A percentile compares a stretch with the other conserved stretches of the same genome.
Evolutionary conservation across 192 early-diverging fungal genomes (phyloP).

Genomic region (Fimicolochytrium jonesii): DNA sequence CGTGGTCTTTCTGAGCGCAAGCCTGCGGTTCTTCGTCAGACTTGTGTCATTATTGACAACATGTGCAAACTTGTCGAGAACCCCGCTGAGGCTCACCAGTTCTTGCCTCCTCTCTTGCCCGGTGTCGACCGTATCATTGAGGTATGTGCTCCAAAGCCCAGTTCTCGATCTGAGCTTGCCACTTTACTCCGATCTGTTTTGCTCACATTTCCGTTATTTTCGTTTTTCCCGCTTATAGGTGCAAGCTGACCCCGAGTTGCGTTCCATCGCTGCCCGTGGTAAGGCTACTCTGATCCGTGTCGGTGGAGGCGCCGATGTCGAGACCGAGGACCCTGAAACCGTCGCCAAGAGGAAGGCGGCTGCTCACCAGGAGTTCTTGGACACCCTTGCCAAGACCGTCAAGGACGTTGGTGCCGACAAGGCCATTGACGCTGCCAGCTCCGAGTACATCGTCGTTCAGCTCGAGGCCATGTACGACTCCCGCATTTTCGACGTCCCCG

Average conservation of each 20-base stretch:
- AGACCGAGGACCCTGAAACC: conserved; percentile 49
- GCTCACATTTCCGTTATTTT: too few relatives aligned
- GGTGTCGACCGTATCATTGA: conserved; percentile 74
- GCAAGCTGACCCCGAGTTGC: conserved; percentile 73
- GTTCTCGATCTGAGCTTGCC: too few relatives aligned
- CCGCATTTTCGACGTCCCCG: conserved; percentile 60
- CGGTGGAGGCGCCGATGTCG: conserved; percentile 54
- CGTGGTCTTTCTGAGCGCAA: conserved; percentile 68
- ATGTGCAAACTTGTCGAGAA: conserved; percentile 87
- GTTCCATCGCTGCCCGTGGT: conserved; percentile 64
- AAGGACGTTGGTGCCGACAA: conserved; percentile 45
- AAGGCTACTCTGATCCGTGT: conserved; percentile 65
- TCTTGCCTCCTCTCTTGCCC: conserved; percentile 74
- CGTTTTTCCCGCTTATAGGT: too few relatives aligned
- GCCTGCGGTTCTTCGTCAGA: conserved; percentile 68
- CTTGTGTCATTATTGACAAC: conserved; percentile 83
- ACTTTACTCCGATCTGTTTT: too few relatives aligned
- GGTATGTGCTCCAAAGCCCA: too few relatives aligned
- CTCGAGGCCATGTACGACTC: conserved; percentile 56
- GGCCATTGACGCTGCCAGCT: conserved; percentile 35
- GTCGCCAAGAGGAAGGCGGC: conserved; percentile 32
- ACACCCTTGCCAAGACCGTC: conserved; percentile 42
- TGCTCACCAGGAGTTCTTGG: conserved; percentile 29
- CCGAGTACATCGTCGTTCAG: conserved; percentile 57
- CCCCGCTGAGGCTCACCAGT: conserved; percentile 72